Evolutionary conservation across 2,329 filamentous ascomycete genomes (phyloP), one percentile per base, ranked within the genome.

Genomic region (Aspergillus thermomutatus): DNA sequence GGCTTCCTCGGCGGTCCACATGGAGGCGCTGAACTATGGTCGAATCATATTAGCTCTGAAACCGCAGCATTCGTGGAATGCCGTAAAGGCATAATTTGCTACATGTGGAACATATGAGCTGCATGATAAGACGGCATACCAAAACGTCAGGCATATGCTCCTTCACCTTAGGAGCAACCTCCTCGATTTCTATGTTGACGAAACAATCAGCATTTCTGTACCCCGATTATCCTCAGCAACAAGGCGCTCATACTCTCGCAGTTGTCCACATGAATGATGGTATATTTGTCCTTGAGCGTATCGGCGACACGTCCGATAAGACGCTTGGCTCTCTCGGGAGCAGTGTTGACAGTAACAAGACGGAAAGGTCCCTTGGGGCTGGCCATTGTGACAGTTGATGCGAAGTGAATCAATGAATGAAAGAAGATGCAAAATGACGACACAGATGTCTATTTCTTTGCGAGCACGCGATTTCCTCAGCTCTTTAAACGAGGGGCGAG

Each of bases 271-370:
- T 89, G 79, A 40, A 81, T 75, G 61, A 90, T 88, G 1, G 79
- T 83, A 70, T 88, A 89, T 41, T 74, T 75, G 54, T 87, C 85
- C 68, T 85, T 86, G 31, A 90, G 72, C 11, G 79, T 80, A 55
- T 87, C 83, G 10, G 82, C 78, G 40, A 90, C 72, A 0, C 83
- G 79, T 10, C 86, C 86, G 64, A 88, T 82, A 34, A 90, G 72
- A 7, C 77, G 73, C 72, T 84, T 83, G 34, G 87, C 87, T 55
- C 86, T 79, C 60, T 87, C 86, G 0, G 87, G 86, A 1, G 82
- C 84, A 1, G 82, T 88, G 74, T 89, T 89, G 62, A 89, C 85
- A 1, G 85, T 89, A 28, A 88, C 81, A 11, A 89, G 80, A 64
- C 78, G 82, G 73, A 80, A 89, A 3, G 84, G 84, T 19, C 84